Evolutionary conservation across 805 yeast species (phyloP).

Genomic region (Kazachstania taianensis): DNA sequence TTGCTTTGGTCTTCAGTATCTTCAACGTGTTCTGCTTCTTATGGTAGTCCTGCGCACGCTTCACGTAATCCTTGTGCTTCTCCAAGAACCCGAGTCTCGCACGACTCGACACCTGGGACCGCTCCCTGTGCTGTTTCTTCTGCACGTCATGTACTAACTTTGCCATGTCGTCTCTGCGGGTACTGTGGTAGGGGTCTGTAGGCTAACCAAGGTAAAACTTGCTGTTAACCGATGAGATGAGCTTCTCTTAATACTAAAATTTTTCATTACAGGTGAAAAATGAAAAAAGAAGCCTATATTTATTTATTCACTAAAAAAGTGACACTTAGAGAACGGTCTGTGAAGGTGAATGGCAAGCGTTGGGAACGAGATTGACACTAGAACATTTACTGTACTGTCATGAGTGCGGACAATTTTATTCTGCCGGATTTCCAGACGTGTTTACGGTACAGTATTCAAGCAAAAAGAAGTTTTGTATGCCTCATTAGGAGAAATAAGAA

Average conservation of each 20-base stretch:
- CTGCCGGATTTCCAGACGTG: slow-evolving; percentile 16
- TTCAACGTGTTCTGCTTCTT: slow-evolving; percentile 51
- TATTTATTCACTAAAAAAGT: no score
- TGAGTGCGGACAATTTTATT: background rate
- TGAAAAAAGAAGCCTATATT: no score
- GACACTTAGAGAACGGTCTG: background rate
- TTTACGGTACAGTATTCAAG: slow-evolving; percentile 13
- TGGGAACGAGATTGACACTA: background rate
- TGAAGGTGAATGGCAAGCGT: background rate
- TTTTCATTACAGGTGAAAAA: no score
- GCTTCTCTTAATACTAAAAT: no score
- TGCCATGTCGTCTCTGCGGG: slow-evolving; percentile 50
- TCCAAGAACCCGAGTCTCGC: slow-evolving; percentile 76
- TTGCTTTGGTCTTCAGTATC: slow-evolving; percentile 62
- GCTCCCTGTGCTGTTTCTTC: slow-evolving; percentile 91
- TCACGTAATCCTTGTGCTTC: slow-evolving; percentile 78
- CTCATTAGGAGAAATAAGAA: slow-evolving; percentile 6
- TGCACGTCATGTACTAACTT: slow-evolving; percentile 82
- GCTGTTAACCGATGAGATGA: background rate
- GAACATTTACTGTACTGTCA: background rate
- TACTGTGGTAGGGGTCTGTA: no score
- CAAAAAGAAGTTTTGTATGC: slow-evolving; percentile 14
- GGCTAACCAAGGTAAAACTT: no score
- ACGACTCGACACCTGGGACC: slow-evolving; percentile 75
- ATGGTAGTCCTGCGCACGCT: slow-evolving; percentile 59